Evolutionary conservation across 2,329 filamentous ascomycete genomes (phyloP).

Genomic region (Chlorencoelia australis): DNA sequence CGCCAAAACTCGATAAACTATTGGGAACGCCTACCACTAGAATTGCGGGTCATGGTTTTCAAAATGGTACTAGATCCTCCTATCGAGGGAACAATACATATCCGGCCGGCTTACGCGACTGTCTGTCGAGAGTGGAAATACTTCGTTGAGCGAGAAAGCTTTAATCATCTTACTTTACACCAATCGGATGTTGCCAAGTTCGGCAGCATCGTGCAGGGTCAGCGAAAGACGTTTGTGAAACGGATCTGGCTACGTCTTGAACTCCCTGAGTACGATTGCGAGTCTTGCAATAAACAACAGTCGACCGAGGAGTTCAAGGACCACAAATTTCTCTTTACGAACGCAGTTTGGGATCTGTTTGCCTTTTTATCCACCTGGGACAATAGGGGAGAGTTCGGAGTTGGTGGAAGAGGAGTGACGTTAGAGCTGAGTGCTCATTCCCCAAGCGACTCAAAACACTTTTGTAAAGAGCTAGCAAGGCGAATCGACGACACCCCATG

Average conservation of each 20-base stretch:
- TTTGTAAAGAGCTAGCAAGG: conserved; percentile 11
- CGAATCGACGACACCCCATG: too few relatives aligned
- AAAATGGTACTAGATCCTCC: conserved; percentile 10
- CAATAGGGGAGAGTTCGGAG: conserved; percentile 5
- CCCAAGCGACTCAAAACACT: conserved; percentile 13
- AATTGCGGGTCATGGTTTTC: too few relatives aligned
- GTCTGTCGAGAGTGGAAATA: conserved; percentile 16
- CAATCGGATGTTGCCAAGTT: conserved; percentile 9
- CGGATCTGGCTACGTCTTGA: conserved; percentile 11
- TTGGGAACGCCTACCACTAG: too few relatives aligned
- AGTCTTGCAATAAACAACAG: conserved; percentile 12
- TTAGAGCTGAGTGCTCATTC: conserved; percentile 15
- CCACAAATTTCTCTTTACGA: conserved; percentile 10
- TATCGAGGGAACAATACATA: conserved; percentile 7
- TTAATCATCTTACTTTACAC: conserved; percentile 13
- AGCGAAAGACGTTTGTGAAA: conserved; percentile 12
- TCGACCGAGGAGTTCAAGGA: conserved; percentile 11
- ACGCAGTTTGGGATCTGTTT: conserved; percentile 9
- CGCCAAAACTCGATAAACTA: too few relatives aligned
- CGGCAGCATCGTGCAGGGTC: conserved; percentile 7
- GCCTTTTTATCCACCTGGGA: conserved; percentile 11
- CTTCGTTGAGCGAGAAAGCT: conserved; percentile 13
- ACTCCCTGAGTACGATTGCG: conserved; percentile 12
- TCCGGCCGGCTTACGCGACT: conserved; percentile 11
- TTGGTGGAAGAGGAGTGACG: conserved; percentile 9